A percentile compares a stretch with the other conserved stretches of the same genome.
phyloP scores from a whole-genome alignment of 441 rosid genomes.

The Populus hybrid region DNA sequence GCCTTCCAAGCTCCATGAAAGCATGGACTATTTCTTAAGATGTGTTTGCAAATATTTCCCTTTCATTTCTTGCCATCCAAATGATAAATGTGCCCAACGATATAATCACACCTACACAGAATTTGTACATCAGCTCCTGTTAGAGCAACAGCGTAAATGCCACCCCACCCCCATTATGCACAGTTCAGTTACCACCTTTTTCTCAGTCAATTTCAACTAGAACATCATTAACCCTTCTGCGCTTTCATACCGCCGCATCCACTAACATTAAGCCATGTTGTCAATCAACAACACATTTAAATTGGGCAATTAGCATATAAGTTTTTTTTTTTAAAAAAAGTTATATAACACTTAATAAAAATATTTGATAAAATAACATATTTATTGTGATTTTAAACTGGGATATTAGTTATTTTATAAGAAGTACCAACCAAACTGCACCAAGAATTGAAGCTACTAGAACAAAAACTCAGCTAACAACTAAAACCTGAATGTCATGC shows the following conservation, averaged over 20 bases:
- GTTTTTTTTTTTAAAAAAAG: too few relatives aligned
- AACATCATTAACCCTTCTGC: conserved; percentile 13
- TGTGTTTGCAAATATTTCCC: background rate
- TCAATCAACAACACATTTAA: background rate
- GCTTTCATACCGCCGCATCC: conserved; percentile 45
- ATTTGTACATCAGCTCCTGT: background rate
- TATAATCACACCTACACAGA: background rate
- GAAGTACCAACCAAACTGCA: too few relatives aligned
- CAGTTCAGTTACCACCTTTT: background rate
- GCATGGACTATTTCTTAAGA: background rate
- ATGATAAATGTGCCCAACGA: background rate
- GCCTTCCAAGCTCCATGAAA: too few relatives aligned
- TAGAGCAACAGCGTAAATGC: background rate
- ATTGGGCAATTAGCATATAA: too few relatives aligned
- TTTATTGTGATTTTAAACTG: too few relatives aligned
- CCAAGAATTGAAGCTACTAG: too few relatives aligned
- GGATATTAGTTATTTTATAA: too few relatives aligned
- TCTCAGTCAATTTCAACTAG: background rate
- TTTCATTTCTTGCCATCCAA: background rate
- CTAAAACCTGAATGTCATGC: too few relatives aligned
- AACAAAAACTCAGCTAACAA: too few relatives aligned
- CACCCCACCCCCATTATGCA: background rate
- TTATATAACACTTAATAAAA: too few relatives aligned
- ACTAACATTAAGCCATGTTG: background rate
- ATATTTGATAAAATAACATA: too few relatives aligned